Base-by-base conservation (phyloP, 192 early-diverging fungal species). In the Backusella liffmaniae region DNA sequence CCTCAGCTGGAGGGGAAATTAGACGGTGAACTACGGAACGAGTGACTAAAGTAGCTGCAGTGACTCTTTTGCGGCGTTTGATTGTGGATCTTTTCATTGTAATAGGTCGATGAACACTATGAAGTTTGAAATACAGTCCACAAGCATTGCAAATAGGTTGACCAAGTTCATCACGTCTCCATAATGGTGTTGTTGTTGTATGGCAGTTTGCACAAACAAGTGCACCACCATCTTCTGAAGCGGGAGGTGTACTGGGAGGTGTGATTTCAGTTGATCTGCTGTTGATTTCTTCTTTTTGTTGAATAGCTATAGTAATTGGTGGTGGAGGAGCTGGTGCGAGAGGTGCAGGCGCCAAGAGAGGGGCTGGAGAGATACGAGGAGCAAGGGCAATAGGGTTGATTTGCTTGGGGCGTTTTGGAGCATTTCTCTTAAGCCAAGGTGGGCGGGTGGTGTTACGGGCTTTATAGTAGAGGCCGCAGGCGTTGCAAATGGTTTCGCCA, bases 111-210 rank as follows among this genome's bases (percentile, higher is more conserved):
- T 91, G 83, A 34, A 86, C 81, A 81, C 86, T 87, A 82, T 97
- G 93, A 41, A 95, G 88, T 74, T 92, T 93, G 80, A 86, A 96
- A 81, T 97, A 96, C 41, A 97, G 84, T 2, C 96, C 97, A 81
- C 96, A 97, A 18, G 95, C 95, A 80, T 97, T 97, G 84, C 96
- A 97, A 56, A 95, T 90, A 51, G 88, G 79, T 30, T 93, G 88
- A 67, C 92, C 92, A 4, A 82, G 79, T 30, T 79, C 80, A 78
- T 93, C 91, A 49, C 93, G 85, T 71, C 94, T 83, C 94, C 94
- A 95, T 0, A 94, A 83, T 5, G 94, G 93, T 5, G 94, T 91
- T 21, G 78, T 79, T 44, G 86, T 89, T 21, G 86, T 90, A 4
- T 86, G 83, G 80, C 94, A 96, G 80, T 94, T 94, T 77, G 85